Evolutionary conservation across 805 yeast species (phyloP).

Genomic region (Wickerhamomyces pijperi): DNA sequence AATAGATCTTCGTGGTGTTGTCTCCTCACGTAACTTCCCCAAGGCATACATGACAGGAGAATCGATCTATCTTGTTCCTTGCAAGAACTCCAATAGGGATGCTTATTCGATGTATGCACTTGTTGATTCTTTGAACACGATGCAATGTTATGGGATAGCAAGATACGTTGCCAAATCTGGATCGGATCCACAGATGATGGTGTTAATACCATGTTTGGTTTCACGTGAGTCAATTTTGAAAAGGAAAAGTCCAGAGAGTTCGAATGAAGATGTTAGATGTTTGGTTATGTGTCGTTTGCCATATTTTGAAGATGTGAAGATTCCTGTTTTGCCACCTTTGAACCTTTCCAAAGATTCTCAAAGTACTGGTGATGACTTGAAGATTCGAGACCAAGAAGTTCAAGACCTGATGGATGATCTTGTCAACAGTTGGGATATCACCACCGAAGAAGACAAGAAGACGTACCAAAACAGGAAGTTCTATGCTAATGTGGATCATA

Average conservation of each 20-base stretch:
- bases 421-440: slow-evolving; percentile 34
- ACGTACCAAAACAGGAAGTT: slow-evolving; percentile 13
- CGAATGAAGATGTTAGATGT: slow-evolving; percentile 22
- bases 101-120: slow-evolving; percentile 32
- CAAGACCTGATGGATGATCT: slow-evolving; percentile 30
- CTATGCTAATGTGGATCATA: slow-evolving; percentile 11
- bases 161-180: slow-evolving; percentile 44
- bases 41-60: slow-evolving; percentile 52
- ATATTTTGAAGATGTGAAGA: slow-evolving; percentile 62
- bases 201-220: slow-evolving; percentile 37
- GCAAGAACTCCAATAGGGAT: slow-evolving; percentile 26
- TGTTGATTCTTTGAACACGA: slow-evolving; percentile 39
- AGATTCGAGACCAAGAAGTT: too few species aligned
- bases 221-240: slow-evolving; percentile 8
- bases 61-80: slow-evolving; percentile 41
- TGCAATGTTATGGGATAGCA: slow-evolving; percentile 43
- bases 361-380: too few species aligned
- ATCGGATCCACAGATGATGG: slow-evolving; percentile 42
- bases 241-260: slow-evolving; percentile 10
- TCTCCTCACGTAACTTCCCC: slow-evolving; percentile 35
- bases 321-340: slow-evolving; percentile 38
- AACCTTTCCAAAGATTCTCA: slow-evolving; percentile 22
- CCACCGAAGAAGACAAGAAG: slow-evolving; percentile 12
- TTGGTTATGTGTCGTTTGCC: slow-evolving; percentile 51
- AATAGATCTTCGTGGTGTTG: slow-evolving; percentile 56